Base-by-base conservation (phyloP, 768 basidiomycete genomes). In the Aureoboletus auriporus region DNA sequence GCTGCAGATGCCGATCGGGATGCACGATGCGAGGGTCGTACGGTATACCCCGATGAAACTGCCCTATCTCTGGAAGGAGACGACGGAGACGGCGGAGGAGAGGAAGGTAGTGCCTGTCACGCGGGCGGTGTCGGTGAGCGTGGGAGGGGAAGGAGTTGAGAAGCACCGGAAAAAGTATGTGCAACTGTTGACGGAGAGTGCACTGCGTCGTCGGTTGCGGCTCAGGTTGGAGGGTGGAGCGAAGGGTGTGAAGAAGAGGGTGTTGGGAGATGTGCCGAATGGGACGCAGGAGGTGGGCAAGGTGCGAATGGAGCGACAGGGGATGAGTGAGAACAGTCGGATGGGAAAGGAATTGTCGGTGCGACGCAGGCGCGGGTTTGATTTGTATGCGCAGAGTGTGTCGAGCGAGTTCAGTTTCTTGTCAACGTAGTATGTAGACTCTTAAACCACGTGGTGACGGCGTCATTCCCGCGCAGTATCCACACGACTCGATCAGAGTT, bases 11-110 rank as follows among this genome's bases (percentile, higher is more conserved):
- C 49, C 57, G 20, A 53, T 46, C 27, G 47, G 35, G 33, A 50
- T 16, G 39, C 51, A 52, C 36, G 63, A 59, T 23, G 53, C 53
- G 38, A 53, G 44, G 27, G 38, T 62, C 4, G 30, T 62, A 5
- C 38, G 34, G 17, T 63, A 63, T 20, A 46, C 41, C 16, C 58
- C 62, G 0, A 41, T 47, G 46, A 42, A 6, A 14, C 12, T 45
- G 38, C 61, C 46, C 6, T 56, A 50, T 39, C 17, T 59, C 20
- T 65, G 59, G 52, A 49, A 42, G 38, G 60, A 47, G 28, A 47
- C 33, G 12, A 13, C 29, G 20, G 20, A 23, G 20, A 47, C 33
- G 12, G n/a, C 29, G 20, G 20, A 23, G 20, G 20, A 23, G 20
- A 23, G 20, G 4, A 23, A 23, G 20, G 20, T 23, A 23, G 20